Evolutionary conservation across 1,284 basidiomycete species (phyloP).

Genomic region (Salmacisia buchloeana): DNA sequence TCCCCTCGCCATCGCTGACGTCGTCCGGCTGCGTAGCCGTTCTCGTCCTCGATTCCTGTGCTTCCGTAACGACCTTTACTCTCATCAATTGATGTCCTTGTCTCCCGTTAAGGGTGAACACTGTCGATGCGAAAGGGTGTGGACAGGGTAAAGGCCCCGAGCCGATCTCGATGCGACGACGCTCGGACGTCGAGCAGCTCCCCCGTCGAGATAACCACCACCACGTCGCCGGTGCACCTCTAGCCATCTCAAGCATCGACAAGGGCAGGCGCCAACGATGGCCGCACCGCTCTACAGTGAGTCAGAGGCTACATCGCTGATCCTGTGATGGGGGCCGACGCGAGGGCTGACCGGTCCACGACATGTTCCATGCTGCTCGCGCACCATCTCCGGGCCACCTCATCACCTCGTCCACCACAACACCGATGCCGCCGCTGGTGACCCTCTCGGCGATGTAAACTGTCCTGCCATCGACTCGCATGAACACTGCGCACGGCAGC

Average conservation of each 20-base stretch:
- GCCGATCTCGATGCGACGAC: constrained; percentile 15
- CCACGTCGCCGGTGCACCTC: too few species aligned
- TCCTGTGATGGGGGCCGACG: too few species aligned
- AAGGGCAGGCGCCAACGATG: constrained; percentile 25
- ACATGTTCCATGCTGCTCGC: background rate
- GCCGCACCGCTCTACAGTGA: constrained; percentile 31
- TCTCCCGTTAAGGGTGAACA: background rate
- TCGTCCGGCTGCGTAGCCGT: too few species aligned
- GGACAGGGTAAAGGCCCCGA: constrained; percentile 14
- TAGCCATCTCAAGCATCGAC: constrained; percentile 11
- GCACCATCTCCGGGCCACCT: background rate
- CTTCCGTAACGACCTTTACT: too few species aligned
- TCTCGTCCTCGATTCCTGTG: too few species aligned
- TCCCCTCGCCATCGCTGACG: too few species aligned
- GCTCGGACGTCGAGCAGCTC: constrained; percentile 21
- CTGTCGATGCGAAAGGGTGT: background rate
- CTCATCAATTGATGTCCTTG: too few species aligned
- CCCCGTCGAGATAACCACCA: too few species aligned
- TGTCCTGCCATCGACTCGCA: background rate
- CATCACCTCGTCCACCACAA: background rate
- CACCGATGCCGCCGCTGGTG: background rate
- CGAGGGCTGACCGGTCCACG: too few species aligned
- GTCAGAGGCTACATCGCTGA: too few species aligned
- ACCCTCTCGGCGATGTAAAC: background rate
- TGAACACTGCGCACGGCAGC: constrained; percentile 11